A percentile compares a stretch with the other conserved stretches of the same genome.
phyloP scores from a whole-genome alignment of 352 stramenopile genomes.

The Thalassiosira livingstoniorum region DNA sequence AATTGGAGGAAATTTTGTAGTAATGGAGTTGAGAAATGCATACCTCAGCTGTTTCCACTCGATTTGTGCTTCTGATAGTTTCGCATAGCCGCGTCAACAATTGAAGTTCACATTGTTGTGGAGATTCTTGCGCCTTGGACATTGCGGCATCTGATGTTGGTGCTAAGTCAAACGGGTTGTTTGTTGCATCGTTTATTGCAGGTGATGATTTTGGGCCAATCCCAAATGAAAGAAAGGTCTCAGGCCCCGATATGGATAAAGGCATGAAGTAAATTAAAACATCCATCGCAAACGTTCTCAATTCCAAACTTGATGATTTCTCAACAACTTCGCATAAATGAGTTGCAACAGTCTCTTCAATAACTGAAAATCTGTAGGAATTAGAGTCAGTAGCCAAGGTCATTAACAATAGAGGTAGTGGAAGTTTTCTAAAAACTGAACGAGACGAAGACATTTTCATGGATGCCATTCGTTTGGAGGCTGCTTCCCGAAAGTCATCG shows the following conservation, averaged over 20 bases:
- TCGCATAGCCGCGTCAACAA: constrained; percentile 74
- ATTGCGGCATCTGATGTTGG: constrained; percentile 19
- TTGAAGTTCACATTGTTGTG: constrained; percentile 12
- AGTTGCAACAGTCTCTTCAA: constrained; percentile 55
- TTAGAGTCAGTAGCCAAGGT: constrained; percentile 78
- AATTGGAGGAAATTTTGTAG: too few species aligned
- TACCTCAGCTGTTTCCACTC: constrained; percentile 69
- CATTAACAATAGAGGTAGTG: constrained; percentile 74
- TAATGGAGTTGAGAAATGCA: too few species aligned
- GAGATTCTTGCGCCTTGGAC: constrained; percentile 24
- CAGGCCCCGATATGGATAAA: constrained; percentile 47
- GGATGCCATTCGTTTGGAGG: constrained; percentile 48
- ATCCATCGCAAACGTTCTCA: constrained; percentile 80
- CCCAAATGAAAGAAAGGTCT: constrained; percentile 50
- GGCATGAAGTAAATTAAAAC: constrained; percentile 70
- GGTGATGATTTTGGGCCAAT: constrained; percentile 47
- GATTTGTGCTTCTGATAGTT: constrained; percentile 59
- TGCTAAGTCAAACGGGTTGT: constrained; percentile 55
- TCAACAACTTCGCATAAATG: constrained; percentile 68
- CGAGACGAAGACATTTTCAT: constrained; percentile 59
- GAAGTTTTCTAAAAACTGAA: constrained; percentile 59
- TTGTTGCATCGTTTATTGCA: constrained; percentile 17
- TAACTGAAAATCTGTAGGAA: constrained; percentile 66
- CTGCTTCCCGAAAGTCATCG: constrained; percentile 60
- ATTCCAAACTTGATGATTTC: constrained; percentile 62